These are phyloP conservation scores for Solanum dulcamara DNA, from an alignment of 257 asterid species.

Conservation along the genomic window DNA sequence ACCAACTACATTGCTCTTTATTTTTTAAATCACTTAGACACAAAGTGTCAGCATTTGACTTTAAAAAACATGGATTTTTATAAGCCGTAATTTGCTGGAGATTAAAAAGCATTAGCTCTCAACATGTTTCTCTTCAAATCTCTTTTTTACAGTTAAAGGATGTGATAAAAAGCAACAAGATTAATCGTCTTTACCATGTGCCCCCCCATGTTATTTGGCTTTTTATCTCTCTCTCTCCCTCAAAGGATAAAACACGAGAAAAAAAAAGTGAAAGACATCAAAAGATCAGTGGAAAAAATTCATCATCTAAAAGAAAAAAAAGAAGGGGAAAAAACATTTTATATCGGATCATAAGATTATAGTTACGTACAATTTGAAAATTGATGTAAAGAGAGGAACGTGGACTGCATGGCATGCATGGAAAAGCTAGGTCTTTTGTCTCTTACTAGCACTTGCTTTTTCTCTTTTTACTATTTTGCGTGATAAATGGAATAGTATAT, in stretches of 20 bases:
- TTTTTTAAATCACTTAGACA: not conserved
- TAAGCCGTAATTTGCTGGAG: constrained; percentile 20
- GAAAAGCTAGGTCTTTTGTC: constrained; percentile 38
- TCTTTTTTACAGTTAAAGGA: constrained; percentile 52
- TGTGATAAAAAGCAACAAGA: constrained; percentile 57
- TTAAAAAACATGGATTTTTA: constrained; percentile 29
- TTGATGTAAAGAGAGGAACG: constrained; percentile 21
- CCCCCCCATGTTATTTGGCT: constrained; percentile 25
- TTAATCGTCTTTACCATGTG: constrained; percentile 45
- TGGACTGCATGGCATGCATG: constrained; percentile 59
- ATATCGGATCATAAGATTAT: not conserved
- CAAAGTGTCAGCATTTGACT: constrained; percentile 41
- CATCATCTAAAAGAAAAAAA: not conserved
- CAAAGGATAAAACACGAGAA: not conserved
- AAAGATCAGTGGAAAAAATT: not conserved
- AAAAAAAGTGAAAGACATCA: not conserved
- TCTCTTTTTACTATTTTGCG: constrained; percentile 7
- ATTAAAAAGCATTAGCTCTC: constrained; percentile 37
- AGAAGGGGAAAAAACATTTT: not conserved
- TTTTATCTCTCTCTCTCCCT: not conserved
- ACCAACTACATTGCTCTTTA: not conserved
- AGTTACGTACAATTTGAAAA: not conserved
- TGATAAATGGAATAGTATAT: not conserved
- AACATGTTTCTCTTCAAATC: constrained; percentile 19
- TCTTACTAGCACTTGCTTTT: constrained; percentile 15